Conservation (phyloP, 2,329 filamentous ascomycete genomes). For the Penicillium sp. region DNA sequence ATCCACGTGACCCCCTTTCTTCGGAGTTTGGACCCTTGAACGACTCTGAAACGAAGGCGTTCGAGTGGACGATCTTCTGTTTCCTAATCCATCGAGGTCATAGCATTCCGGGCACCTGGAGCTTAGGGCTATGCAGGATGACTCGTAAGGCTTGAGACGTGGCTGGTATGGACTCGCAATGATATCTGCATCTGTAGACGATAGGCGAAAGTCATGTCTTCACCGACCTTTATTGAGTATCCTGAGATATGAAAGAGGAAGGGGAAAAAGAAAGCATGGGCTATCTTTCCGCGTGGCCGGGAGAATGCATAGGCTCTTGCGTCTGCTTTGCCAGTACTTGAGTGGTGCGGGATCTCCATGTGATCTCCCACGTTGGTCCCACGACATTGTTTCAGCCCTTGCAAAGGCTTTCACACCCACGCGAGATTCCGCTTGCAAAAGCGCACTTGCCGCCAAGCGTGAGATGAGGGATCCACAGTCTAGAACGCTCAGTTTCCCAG, state of each 20-base stretch:
- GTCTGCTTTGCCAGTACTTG: not conserved
- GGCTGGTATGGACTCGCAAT: slow-evolving; percentile 16
- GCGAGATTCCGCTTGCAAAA: slow-evolving; percentile 16
- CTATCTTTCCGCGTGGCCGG: slow-evolving; percentile 11
- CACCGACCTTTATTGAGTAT: too few relatives aligned
- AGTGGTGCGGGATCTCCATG: slow-evolving; percentile 18
- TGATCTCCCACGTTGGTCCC: slow-evolving; percentile 26
- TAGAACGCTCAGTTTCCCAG: slow-evolving; percentile 2
- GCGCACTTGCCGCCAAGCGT: slow-evolving; percentile 14
- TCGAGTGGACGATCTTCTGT: slow-evolving; percentile 6
- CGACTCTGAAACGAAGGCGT: slow-evolving; percentile 12
- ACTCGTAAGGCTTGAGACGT: slow-evolving; percentile 9
- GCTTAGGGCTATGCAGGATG: slow-evolving; percentile 14
- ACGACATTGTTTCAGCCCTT: slow-evolving; percentile 21
- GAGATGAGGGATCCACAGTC: not conserved
- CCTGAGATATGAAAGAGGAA: not conserved
- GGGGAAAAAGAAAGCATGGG: slow-evolving; percentile 7
- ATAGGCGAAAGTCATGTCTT: not conserved
- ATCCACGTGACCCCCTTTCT: slow-evolving; percentile 16
- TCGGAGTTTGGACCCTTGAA: slow-evolving; percentile 6
- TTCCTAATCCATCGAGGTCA: not conserved
- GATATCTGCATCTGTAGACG: not conserved
- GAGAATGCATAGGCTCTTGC: slow-evolving; percentile 5
- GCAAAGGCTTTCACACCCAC: slow-evolving; percentile 10
- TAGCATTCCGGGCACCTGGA: slow-evolving; percentile 16